phyloP scores from a whole-genome alignment of 2,329 filamentous ascomycete genomes.

The Aspergillus uvarum region DNA sequence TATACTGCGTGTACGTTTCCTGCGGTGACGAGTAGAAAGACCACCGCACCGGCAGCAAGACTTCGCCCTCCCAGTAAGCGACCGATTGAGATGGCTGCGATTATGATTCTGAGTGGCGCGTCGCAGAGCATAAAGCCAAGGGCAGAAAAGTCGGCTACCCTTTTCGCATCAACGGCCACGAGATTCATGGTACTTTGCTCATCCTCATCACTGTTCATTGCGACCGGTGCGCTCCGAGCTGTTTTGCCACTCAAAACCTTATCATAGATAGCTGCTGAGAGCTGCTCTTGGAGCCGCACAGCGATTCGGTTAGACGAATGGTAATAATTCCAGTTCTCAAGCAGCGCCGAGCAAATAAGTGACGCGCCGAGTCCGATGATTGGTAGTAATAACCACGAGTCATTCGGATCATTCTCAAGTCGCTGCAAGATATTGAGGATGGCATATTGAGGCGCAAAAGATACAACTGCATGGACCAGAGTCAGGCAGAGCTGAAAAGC shows the following conservation, averaged over 20 bases:
- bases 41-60: background rate
- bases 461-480: background rate
- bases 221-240: background rate
- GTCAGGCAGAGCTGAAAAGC: background rate
- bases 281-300: conserved; percentile 2
- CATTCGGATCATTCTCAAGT: background rate
- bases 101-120: background rate
- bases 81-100: background rate
- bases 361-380: background rate
- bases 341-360: background rate
- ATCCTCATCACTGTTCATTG: background rate
- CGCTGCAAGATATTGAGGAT: background rate
- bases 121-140: background rate
- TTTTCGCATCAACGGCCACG: conserved; percentile 5
- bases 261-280: background rate
- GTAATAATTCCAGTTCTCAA: conserved; percentile 5
- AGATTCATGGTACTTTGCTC: background rate
- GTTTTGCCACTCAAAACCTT: background rate
- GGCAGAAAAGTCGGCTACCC: conserved; percentile 2
- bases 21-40: background rate
- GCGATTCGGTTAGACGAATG: background rate
- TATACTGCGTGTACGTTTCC: background rate
- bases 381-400: background rate
- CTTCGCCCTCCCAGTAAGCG: background rate
- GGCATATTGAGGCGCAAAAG: background rate